Conservation (phyloP, 768 basidiomycete genomes). For the Rhizopogon sp. region DNA sequence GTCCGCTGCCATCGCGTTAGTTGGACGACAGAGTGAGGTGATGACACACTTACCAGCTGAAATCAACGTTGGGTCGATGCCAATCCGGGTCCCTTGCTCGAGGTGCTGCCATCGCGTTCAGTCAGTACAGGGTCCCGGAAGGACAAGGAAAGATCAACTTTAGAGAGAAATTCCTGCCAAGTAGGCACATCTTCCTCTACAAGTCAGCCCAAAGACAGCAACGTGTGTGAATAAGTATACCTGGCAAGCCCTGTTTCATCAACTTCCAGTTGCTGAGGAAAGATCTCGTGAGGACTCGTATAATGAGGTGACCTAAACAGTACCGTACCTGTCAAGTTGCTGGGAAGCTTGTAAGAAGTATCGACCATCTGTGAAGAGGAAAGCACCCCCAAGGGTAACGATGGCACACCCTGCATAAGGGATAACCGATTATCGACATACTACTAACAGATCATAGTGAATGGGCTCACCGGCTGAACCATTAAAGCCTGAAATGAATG, state of each 20-base stretch:
- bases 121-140: constrained; percentile 1
- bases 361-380: constrained; percentile 91
- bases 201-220: constrained; percentile 11
- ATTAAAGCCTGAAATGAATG: constrained; percentile 89
- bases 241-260: constrained; percentile 88
- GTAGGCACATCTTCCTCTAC: constrained; percentile 65
- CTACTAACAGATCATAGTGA: neutral
- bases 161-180: constrained; percentile 83
- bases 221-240: constrained; percentile 30
- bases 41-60: constrained; percentile 41
- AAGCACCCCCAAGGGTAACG: constrained; percentile 65
- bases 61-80: constrained; percentile 79
- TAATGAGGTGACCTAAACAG: constrained; percentile 14
- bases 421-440: constrained; percentile 4
- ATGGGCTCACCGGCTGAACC: constrained; percentile 79
- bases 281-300: neutral
- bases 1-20: constrained; percentile 41
- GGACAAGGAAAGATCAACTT: constrained; percentile 37
- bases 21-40: neutral
- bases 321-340: constrained; percentile 82
- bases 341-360: constrained; percentile 92
- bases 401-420: constrained; percentile 63
- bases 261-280: constrained; percentile 77
- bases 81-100: constrained; percentile 57
- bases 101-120: constrained; percentile 42